Percentiles rank a stretch among this genome's conserved stretches.
Evolutionary conservation across 345 rosid genomes (phyloP).

Genomic region (Euphorbia pulcherrima): DNA sequence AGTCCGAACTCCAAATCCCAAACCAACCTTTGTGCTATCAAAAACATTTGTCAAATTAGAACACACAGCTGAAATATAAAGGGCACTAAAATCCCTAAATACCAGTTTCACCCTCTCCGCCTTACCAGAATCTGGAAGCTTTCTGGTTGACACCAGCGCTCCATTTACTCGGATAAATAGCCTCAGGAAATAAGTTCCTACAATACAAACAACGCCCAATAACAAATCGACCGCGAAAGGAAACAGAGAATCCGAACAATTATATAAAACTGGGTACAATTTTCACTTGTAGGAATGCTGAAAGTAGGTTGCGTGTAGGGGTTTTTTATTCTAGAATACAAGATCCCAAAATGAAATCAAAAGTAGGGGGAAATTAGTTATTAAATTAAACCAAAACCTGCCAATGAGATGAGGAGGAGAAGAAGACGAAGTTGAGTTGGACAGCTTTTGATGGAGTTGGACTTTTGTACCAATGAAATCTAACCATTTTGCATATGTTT

Average conservation of each 20-base stretch:
- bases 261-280: background rate
- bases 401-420: too few species aligned
- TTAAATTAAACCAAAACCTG: background rate
- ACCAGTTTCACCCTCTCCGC: too few species aligned
- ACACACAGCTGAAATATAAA: background rate
- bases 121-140: constrained; percentile 30
- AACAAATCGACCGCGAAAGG: background rate
- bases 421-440: too few species aligned
- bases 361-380: too few species aligned
- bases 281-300: too few species aligned
- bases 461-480: too few species aligned
- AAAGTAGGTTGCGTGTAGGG: too few species aligned
- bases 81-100: background rate
- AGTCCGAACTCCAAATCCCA: constrained; percentile 47
- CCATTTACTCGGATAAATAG: constrained; percentile 12
- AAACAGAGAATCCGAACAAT: background rate
- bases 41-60: background rate
- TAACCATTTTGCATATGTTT: too few species aligned
- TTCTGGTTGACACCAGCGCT: constrained; percentile 4
- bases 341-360: too few species aligned
- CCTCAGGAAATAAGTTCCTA: constrained; percentile 17
- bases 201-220: background rate
- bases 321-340: too few species aligned
- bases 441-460: too few species aligned
- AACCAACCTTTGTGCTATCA: constrained; percentile 32